phyloP scores from a whole-genome alignment of 225 moss, liverwort and hornwort genomes.

The Rhytidiadelphus loreus region DNA sequence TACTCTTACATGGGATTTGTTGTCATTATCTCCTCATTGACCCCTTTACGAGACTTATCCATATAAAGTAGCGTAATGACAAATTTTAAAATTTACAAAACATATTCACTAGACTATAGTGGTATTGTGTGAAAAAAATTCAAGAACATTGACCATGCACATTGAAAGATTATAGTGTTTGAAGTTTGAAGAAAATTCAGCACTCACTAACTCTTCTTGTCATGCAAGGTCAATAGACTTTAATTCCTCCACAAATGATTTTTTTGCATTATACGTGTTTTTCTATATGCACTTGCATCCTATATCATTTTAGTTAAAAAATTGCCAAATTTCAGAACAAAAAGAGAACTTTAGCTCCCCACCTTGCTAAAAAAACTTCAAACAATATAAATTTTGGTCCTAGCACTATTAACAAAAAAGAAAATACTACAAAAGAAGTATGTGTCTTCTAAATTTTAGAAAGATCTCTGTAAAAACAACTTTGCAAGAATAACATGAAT shows the following conservation, averaged over 20 bases:
- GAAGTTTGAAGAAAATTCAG: background rate
- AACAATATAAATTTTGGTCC: accelerated
- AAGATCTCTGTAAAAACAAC: background rate
- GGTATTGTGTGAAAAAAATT: background rate
- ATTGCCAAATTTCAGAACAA: accelerated
- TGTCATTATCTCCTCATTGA: background rate
- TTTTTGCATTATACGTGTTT: background rate
- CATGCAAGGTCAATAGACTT: background rate
- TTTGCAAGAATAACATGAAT: background rate
- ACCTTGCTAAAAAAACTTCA: accelerated
- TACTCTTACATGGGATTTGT: accelerated
- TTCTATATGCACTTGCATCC: background rate
- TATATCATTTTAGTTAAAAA: background rate
- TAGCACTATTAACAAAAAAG: accelerated
- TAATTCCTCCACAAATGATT: background rate
- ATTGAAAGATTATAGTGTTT: too few species aligned
- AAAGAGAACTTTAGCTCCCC: accelerated
- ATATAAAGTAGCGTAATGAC: background rate
- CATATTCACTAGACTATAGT: background rate
- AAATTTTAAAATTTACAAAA: accelerated
- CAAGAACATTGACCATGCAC: accelerated
- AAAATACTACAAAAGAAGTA: accelerated
- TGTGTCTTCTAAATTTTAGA: too few species aligned
- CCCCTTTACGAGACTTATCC: accelerated
- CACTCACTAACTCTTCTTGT: too few species aligned